Base-by-base conservation (phyloP, 2,329 filamentous ascomycete species). In the Samsoniella hepiali region DNA sequence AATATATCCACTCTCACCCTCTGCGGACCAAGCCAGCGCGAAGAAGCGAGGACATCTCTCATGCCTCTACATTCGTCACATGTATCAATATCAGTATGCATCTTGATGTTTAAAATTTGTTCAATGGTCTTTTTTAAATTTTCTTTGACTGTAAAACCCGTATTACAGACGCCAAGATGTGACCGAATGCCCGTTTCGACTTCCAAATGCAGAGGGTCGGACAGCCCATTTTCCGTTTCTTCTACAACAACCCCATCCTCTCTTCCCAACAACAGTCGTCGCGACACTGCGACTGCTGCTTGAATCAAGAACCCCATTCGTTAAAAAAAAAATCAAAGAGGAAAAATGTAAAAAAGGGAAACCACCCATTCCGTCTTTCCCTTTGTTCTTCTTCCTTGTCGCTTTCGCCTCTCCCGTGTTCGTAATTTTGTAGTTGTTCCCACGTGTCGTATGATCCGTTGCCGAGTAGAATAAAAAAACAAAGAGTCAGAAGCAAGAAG, bases 161-260 rank as follows among this genome's bases (percentile, higher is more conserved):
- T 80, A 84, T 84, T 85, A 85, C 82, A 85, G 83, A 85, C 83
- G 83, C 83, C 83, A 83, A 81, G 82, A 84, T 84, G 80, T 82
- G 82, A 86, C 83, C 83, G 80, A 85, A 59, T 58, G 83, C 81
- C 81, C 82, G 81, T 81, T 56, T 56, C 79, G 81, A 85, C 82
- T 82, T 85, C 82, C 83, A 85, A 64, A 85, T 86, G 84, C 84
- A 85, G 82, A 82, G 82, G 40, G 38, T 42, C 80, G 38, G 42
- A 80, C 81, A 84, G 81, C 81, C 81, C 79, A 79, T 74, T 79
- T 55, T 74, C 70, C 76, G 75, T 75, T 77, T 79, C 76, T 77
- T 79, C 76, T 78, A 78, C 78, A 79, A 79, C 77, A 57, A 22
- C 58, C 40, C 40, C 65, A 54, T 56, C 51, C 47, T 62, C 58